A percentile compares a stretch with the other conserved stretches of the same genome.
Conservation (phyloP, 129 eudicot species). For the Flaveria robusta region DNA sequence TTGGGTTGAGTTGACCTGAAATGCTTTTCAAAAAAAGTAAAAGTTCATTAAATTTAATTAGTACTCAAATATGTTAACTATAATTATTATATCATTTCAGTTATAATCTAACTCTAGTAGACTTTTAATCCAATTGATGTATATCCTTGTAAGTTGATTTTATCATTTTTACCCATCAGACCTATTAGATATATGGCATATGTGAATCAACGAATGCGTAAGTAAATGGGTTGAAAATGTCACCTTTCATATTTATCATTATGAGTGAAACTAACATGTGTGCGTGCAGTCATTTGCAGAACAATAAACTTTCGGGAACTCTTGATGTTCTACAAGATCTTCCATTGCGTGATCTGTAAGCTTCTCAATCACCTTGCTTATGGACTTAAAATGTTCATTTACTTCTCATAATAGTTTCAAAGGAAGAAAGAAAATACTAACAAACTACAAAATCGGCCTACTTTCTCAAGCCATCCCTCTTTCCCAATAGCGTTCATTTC, state of each 20-base stretch:
- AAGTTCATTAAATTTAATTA: background rate
- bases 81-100: background rate
- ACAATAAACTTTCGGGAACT: conserved; percentile 89
- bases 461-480: too few species aligned
- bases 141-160: background rate
- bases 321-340: conserved; percentile 89
- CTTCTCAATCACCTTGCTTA: conserved; percentile 34
- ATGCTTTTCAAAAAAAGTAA: background rate
- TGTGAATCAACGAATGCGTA: background rate
- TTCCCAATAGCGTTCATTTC: too few species aligned
- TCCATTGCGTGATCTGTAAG: conserved; percentile 76
- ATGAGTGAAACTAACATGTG: conserved; percentile 34
- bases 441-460: too few species aligned
- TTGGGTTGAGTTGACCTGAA: conserved; percentile 2
- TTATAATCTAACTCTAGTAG: background rate
- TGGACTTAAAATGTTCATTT: conserved; percentile 8
- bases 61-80: background rate
- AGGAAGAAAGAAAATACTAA: too few species aligned
- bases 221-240: background rate
- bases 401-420: background rate
- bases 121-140: background rate
- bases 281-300: conserved; percentile 86
- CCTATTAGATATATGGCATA: background rate
- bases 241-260: background rate
- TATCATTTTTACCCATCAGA: background rate